Evolutionary conservation across 345 rosid species (phyloP).

Genomic region (Balakata baccata): DNA sequence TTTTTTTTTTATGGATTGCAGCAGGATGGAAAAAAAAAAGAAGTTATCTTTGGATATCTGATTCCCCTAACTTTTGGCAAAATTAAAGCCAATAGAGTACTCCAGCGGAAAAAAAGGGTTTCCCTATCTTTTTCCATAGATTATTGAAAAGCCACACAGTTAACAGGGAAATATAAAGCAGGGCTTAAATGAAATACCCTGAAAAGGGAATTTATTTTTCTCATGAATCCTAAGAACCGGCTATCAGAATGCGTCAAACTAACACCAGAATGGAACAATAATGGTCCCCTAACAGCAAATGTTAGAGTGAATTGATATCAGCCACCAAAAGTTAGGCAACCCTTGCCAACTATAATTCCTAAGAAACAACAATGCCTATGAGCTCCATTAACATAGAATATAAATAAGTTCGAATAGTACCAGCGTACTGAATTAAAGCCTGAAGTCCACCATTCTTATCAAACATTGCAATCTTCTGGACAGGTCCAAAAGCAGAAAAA

Average conservation of each 20-base stretch:
- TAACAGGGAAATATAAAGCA: not conserved
- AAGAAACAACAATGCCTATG: not conserved
- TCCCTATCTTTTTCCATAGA: not conserved
- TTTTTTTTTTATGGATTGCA: not conserved
- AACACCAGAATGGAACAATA: not conserved
- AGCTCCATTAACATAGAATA: conserved; percentile 2
- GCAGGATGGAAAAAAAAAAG: not conserved
- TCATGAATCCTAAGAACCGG: not conserved
- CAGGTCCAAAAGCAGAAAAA: conserved; percentile 87
- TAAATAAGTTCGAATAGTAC: conserved; percentile 32
- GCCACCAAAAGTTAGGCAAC: not conserved
- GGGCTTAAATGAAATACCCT: not conserved
- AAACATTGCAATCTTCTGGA: conserved; percentile 98
- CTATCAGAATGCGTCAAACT: not conserved
- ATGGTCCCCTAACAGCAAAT: not conserved
- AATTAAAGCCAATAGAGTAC: not conserved
- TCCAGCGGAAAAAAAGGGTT: not conserved
- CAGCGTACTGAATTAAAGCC: conserved; percentile 81
- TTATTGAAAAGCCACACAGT: not conserved
- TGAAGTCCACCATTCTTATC: conserved; percentile 96
- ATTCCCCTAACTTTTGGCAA: not conserved
- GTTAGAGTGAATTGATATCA: not conserved
- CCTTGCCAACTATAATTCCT: not conserved
- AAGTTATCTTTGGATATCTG: not conserved
- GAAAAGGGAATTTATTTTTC: not conserved